Percentiles rank a stretch among this genome's conserved stretches.
These are phyloP conservation scores for Fusarium piperis DNA, from an alignment of 2,329 filamentous ascomycete genomes.

Conservation along the genomic window DNA sequence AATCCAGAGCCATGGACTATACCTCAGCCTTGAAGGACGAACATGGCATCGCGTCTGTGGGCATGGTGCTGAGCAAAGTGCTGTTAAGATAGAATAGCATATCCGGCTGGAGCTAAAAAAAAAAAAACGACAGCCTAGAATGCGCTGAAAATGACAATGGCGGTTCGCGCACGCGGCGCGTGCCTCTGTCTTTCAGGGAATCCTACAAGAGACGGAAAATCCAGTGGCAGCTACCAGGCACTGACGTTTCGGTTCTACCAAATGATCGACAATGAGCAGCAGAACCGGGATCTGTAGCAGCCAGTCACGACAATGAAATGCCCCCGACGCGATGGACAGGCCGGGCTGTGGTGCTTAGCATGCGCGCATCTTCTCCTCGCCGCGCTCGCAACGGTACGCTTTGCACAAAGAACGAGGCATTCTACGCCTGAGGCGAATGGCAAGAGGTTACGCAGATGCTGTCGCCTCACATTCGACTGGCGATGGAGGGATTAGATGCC, in stretches of 20 bases:
- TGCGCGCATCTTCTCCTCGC: background rate
- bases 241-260: slow-evolving; percentile 3
- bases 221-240: background rate
- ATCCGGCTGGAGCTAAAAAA: background rate
- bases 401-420: background rate
- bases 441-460: background rate
- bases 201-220: background rate
- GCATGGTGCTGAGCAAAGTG: background rate
- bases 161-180: slow-evolving; percentile 2
- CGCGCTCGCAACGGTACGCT: background rate
- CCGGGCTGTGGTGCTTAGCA: background rate
- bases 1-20: background rate
- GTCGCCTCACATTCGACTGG: background rate
- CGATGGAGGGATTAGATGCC: background rate
- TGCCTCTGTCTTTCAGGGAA: background rate
- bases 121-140: background rate
- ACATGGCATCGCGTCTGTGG: background rate
- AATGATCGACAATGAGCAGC: slow-evolving; percentile 3
- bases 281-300: background rate
- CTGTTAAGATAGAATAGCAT: background rate
- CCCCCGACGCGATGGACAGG: background rate
- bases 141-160: background rate
- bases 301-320: background rate
- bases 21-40: background rate
- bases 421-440: background rate